Percentiles rank a stretch among this genome's conserved stretches.
Conservation (phyloP, 805 yeast genomes). For the Ascoidea tarda region DNA sequence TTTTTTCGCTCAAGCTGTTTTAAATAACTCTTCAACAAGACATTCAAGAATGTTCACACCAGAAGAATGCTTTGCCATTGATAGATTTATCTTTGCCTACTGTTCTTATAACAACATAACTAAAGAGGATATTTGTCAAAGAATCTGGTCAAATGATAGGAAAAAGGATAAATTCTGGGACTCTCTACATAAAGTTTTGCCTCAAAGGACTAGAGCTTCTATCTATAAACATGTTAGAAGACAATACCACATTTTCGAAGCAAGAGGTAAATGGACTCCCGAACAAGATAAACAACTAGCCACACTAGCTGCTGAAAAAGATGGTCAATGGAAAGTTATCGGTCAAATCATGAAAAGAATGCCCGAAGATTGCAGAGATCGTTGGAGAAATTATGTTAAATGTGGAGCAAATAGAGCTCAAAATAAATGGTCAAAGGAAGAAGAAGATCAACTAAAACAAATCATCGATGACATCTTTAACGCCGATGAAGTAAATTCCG, state of each 20-base stretch:
- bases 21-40: neutral
- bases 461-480: constrained; percentile 37
- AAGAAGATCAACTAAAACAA: constrained; percentile 47
- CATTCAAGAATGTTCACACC: constrained; percentile 29
- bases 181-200: constrained; percentile 59
- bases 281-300: constrained; percentile 65
- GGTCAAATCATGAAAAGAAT: constrained; percentile 74
- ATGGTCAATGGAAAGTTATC: constrained; percentile 80
- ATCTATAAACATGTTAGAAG: constrained; percentile 88
- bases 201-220: constrained; percentile 77
- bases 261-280: constrained; percentile 81
- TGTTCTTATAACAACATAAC: constrained; percentile 47
- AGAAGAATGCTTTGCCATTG: constrained; percentile 60
- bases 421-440: constrained; percentile 69
- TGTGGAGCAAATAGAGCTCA: constrained; percentile 69
- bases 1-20: neutral
- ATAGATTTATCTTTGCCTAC: constrained; percentile 57
- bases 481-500: constrained; percentile 23
- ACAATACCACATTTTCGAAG: constrained; percentile 75
- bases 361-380: constrained; percentile 97
- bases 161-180: constrained; percentile 90
- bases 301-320: constrained; percentile 46
- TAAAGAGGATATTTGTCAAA: constrained; percentile 57
- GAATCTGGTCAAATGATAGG: constrained; percentile 81
- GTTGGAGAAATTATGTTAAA: constrained; percentile 92